Evolutionary conservation across 345 rosid genomes (phyloP).

Genomic region (Aurinia saxatilis): DNA sequence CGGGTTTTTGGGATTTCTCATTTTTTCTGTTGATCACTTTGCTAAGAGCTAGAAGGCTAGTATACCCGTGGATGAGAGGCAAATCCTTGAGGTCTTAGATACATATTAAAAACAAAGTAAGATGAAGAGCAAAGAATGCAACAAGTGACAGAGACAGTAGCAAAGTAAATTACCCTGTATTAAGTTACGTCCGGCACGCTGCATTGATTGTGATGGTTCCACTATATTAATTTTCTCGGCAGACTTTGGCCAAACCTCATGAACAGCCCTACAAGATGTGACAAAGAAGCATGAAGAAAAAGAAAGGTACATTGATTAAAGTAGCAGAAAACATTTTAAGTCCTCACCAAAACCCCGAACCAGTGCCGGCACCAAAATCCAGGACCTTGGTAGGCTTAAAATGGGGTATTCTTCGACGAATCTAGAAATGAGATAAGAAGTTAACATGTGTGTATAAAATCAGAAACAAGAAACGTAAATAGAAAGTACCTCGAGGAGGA

Average conservation of each 20-base stretch:
- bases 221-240: slow-evolving; percentile 62
- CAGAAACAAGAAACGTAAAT: not conserved
- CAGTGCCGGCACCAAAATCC: slow-evolving; percentile 96
- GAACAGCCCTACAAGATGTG: slow-evolving; percentile 54
- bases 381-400: slow-evolving; percentile 63
- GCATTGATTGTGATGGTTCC: slow-evolving; percentile 97
- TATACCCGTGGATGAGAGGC: slow-evolving; percentile 79
- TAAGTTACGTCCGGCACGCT: slow-evolving; percentile 81
- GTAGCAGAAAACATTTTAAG: not conserved
- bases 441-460: not conserved
- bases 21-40: slow-evolving; percentile 34
- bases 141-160: not conserved
- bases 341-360: slow-evolving; percentile 89
- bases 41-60: slow-evolving; percentile 58
- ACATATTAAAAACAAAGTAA: slow-evolving; percentile 3
- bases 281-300: not conserved
- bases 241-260: slow-evolving; percentile 88
- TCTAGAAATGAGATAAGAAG: slow-evolving; percentile 30
- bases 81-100: slow-evolving; percentile 55
- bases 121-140: not conserved
- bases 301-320: too few species aligned
- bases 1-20: slow-evolving; percentile 23
- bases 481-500: slow-evolving; percentile 60
- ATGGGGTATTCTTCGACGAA: slow-evolving; percentile 62
- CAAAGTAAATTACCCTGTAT: slow-evolving; percentile 46